Base-by-base conservation (phyloP, 2,329 filamentous ascomycete species). In the Ascomycota sp. region DNA sequence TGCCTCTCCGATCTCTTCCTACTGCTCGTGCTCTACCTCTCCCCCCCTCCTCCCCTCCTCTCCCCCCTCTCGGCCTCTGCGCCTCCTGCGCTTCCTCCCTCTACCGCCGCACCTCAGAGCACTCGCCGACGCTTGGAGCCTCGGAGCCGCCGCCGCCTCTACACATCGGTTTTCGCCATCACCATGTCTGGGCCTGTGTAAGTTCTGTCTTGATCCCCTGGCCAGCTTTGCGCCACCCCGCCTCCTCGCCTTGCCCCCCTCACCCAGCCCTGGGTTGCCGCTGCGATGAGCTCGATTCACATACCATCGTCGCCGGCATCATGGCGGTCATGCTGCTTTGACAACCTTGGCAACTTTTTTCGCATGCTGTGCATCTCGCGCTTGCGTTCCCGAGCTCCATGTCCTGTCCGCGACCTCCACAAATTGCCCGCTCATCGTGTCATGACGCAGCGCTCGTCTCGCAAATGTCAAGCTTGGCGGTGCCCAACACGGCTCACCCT, bases 401-500 rank as follows among this genome's bases (percentile, higher is more conserved):
- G n/a, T 23, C n/a, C 20, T 23, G 8, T 12, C 12, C 21, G 15
- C 28, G 11, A 33, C 33, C 37, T 23, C 9, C 35, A 10, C 9
- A 19, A 5, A 17, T 11, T 9, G 43, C 46, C 46, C 48, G 52
- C 50, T 53, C 46, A 52, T 53, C 38, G 30, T 41, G 42, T 42
- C 39, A n/a, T n/a, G 45, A 44, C 36, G 39, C 61, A 80, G 75
- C 63, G 73, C 74, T 57, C 76, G 75, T 59, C 67, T 81, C 48
- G 72, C 73, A 54, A 73, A 67, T 61, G 69, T 78, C 55, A 67
- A 72, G 61, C 65, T 78, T 57, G 72, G 73, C 56, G 68, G 64
- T 54, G 59, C 62, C 59, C 58, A 59, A 50, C 39, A 51, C 46
- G 43, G 48, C 37, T 32, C 33, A 12, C 36, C 38, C 47, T 43